phyloP scores from a whole-genome alignment of 495 filamentous ascomycete species.

The Stereocaulon alpinum region DNA sequence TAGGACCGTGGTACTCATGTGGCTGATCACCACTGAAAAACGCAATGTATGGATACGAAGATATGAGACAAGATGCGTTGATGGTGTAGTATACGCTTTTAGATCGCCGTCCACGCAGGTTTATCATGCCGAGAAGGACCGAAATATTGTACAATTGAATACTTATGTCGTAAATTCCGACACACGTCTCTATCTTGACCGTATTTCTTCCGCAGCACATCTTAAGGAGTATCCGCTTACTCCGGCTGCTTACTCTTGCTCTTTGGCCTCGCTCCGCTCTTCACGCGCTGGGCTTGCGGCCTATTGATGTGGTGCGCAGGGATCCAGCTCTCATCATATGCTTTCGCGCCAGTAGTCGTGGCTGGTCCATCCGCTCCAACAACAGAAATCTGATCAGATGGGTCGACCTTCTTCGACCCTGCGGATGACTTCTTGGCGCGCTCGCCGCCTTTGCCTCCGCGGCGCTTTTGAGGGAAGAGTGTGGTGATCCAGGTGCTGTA shows the following conservation, averaged over 20 bases:
- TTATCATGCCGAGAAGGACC: neutral
- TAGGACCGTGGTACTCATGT: neutral
- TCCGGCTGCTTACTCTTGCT: constrained; percentile 22
- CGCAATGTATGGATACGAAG: neutral
- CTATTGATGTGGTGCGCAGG: constrained; percentile 83
- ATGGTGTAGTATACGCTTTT: neutral
- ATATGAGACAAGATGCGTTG: neutral
- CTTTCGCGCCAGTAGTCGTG: constrained; percentile 54
- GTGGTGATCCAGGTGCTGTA: constrained; percentile 95
- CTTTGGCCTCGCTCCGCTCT: constrained; percentile 57
- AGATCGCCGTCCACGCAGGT: neutral
- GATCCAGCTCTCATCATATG: constrained; percentile 95
- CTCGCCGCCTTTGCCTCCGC: constrained; percentile 51
- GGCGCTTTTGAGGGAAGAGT: constrained; percentile 88
- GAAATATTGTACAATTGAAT: neutral
- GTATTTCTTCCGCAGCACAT: too few relatives aligned
- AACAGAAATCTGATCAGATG: constrained; percentile 50
- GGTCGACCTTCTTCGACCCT: constrained; percentile 54
- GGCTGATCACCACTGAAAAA: too few relatives aligned
- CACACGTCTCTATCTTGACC: too few relatives aligned
- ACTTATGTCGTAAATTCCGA: neutral
- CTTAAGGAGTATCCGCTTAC: neutral
- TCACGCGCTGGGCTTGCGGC: constrained; percentile 68
- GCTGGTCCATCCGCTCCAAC: constrained; percentile 60
- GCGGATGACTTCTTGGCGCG: constrained; percentile 45